Conservation (phyloP, 768 basidiomycete genomes). For the Podaxis carcinomalis region DNA sequence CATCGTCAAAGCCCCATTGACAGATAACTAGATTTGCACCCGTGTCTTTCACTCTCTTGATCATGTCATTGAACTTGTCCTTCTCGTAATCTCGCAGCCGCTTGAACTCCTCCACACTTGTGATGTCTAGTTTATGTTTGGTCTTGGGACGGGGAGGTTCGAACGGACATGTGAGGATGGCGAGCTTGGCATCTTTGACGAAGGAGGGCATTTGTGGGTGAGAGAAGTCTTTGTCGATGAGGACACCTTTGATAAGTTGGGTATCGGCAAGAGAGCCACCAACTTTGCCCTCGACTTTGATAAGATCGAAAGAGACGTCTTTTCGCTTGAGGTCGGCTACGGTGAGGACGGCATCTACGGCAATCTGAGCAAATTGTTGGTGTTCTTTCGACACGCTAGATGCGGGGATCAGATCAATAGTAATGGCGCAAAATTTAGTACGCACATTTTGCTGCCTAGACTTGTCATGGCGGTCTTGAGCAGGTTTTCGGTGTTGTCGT, state of each 20-base stretch:
- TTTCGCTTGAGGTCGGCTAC: slow-evolving; percentile 94
- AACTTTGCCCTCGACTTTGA: slow-evolving; percentile 99
- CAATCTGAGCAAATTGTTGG: slow-evolving; percentile 93
- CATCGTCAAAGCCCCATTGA: slow-evolving; percentile 99
- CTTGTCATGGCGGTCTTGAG: slow-evolving; percentile 95
- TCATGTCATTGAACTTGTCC: slow-evolving; percentile 96
- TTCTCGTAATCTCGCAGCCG: slow-evolving; percentile 93
- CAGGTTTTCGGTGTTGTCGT: slow-evolving; percentile 78
- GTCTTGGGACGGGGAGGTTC: slow-evolving; percentile 99
- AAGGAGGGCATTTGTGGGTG: slow-evolving; percentile 95
- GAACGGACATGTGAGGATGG: slow-evolving; percentile 98
- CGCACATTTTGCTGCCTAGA: slow-evolving; percentile 96
- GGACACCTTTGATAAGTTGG: slow-evolving; percentile 91
- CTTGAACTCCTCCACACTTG: slow-evolving; percentile 93
- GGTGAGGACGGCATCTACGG: slow-evolving; percentile 91
- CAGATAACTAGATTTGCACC: slow-evolving; percentile 99
- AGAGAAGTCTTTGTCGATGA: slow-evolving; percentile 99
- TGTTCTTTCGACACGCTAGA: slow-evolving; percentile 94
- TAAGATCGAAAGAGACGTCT: slow-evolving; percentile 96
- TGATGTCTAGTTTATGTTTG: slow-evolving; percentile 98
- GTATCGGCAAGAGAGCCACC: slow-evolving; percentile 97
- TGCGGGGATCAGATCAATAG: slow-evolving; percentile 3
- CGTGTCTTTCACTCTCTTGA: slow-evolving; percentile 90
- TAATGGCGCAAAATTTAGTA: slow-evolving; percentile 2
- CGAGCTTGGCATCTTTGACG: slow-evolving; percentile 86